Evolutionary conservation across 306 rosid genomes (phyloP).

Genomic region (Begonia fuchsioides): DNA sequence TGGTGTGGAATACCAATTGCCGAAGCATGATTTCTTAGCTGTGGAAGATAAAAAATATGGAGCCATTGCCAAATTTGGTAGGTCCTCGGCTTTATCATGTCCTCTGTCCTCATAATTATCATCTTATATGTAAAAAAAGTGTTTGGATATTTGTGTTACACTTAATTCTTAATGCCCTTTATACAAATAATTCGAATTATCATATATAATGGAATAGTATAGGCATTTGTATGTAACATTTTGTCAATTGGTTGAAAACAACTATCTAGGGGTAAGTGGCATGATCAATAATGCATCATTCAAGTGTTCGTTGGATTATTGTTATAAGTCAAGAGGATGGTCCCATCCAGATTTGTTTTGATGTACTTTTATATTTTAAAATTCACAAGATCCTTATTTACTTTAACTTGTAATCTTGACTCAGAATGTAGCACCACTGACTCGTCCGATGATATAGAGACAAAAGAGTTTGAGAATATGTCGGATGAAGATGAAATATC

Average conservation of each 20-base stretch:
- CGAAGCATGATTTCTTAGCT: constrained; percentile 66
- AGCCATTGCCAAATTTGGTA: constrained; percentile 17
- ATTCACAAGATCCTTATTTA: no score
- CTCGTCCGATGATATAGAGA: constrained; percentile 84
- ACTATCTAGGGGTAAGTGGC: no score
- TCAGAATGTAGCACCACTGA: constrained; percentile 92
- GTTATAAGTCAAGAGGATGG: no score
- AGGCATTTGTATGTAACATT: no score
- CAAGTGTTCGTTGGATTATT: no score
- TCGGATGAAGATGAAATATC: constrained; percentile 78
- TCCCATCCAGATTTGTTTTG: no score
- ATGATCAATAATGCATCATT: no score
- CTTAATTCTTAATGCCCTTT: no score
- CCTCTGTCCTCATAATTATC: background rate
- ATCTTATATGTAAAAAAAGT: background rate
- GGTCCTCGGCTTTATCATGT: constrained; percentile 4
- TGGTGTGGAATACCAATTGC: constrained; percentile 62
- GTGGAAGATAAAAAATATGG: constrained; percentile 76
- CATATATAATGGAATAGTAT: no score
- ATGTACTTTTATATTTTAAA: no score
- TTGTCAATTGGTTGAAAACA: no score
- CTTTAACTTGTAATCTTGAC: background rate
- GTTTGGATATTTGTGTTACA: background rate
- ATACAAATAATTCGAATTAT: no score
- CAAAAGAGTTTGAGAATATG: constrained; percentile 73